A percentile compares a stretch with the other conserved stretches of the same genome.
These are phyloP conservation scores for Acer saccharum DNA, from an alignment of 345 rosid genomes.

Conservation along the genomic window DNA sequence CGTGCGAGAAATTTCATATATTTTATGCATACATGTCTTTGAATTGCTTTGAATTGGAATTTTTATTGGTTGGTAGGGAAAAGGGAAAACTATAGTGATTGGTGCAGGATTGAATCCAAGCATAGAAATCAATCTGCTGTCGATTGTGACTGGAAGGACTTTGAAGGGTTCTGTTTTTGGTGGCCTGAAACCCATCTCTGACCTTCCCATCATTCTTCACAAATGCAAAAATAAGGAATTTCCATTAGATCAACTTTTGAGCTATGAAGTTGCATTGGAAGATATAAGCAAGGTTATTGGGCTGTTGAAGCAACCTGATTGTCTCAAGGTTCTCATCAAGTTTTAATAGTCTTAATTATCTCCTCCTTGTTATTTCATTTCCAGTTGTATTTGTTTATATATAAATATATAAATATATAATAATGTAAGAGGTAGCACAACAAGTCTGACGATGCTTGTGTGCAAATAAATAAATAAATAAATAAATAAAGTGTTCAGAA, in stretches of 20 bases:
- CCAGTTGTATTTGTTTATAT: too few relatives aligned
- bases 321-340: conserved; percentile 41
- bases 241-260: conserved; percentile 52
- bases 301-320: conserved; percentile 35
- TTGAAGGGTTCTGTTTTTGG: conserved; percentile 61
- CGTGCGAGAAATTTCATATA: too few relatives aligned
- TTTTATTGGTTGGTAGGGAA: conserved; percentile 33
- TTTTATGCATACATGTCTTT: background rate
- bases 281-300: conserved; percentile 49
- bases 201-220: conserved; percentile 47
- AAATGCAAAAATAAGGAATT: conserved; percentile 56
- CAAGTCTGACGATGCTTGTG: too few relatives aligned
- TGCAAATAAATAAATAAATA: too few relatives aligned
- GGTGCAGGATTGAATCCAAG: conserved; percentile 30
- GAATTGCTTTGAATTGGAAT: background rate
- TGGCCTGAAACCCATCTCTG: conserved; percentile 55
- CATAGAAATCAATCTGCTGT: conserved; percentile 23
- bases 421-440: too few relatives aligned
- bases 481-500: too few relatives aligned
- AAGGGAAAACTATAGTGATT: conserved; percentile 46
- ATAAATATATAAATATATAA: too few relatives aligned
- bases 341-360: too few relatives aligned
- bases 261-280: conserved; percentile 48
- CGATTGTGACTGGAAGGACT: conserved; percentile 46
- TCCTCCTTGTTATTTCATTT: too few relatives aligned